Conservation (phyloP, 2,329 filamentous ascomycete genomes). For the Lachnellula suecica region DNA sequence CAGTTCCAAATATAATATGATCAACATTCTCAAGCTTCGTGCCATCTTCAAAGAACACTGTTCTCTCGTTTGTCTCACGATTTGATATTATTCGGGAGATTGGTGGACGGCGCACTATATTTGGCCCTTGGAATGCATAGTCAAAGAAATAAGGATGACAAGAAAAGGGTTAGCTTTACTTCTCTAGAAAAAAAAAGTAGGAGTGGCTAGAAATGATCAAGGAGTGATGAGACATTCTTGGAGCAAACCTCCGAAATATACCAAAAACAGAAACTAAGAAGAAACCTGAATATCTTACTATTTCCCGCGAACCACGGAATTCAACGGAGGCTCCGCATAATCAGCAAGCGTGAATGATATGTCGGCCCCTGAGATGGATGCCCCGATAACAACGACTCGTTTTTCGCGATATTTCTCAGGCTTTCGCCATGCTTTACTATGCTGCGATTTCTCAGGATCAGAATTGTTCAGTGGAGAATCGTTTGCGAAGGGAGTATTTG, state of each 20-base stretch:
- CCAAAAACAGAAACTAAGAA: conserved; percentile 49
- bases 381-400: conserved; percentile 57
- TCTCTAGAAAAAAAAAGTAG: background rate
- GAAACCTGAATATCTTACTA: conserved; percentile 33
- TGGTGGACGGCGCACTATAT: conserved; percentile 46
- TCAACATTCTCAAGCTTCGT: conserved; percentile 53
- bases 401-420: conserved; percentile 58
- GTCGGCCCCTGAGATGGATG: conserved; percentile 64
- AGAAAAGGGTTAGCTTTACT: background rate
- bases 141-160: conserved; percentile 55
- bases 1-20: conserved; percentile 64
- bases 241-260: background rate
- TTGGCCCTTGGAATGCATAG: conserved; percentile 58
- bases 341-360: conserved; percentile 54
- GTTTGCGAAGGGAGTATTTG: too few species aligned
- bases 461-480: too few species aligned
- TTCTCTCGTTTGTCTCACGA: conserved; percentile 31
- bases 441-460: too few species aligned
- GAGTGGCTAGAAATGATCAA: background rate
- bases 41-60: conserved; percentile 57
- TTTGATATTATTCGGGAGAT: conserved; percentile 44
- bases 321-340: conserved; percentile 45
- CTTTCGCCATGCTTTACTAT: conserved; percentile 72
- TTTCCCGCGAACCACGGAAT: conserved; percentile 52
- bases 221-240: background rate